Percentiles rank a stretch among this genome's conserved stretches.
phyloP scores from a whole-genome alignment of 2,329 filamentous ascomycete species.

The Penicillium italicum region DNA sequence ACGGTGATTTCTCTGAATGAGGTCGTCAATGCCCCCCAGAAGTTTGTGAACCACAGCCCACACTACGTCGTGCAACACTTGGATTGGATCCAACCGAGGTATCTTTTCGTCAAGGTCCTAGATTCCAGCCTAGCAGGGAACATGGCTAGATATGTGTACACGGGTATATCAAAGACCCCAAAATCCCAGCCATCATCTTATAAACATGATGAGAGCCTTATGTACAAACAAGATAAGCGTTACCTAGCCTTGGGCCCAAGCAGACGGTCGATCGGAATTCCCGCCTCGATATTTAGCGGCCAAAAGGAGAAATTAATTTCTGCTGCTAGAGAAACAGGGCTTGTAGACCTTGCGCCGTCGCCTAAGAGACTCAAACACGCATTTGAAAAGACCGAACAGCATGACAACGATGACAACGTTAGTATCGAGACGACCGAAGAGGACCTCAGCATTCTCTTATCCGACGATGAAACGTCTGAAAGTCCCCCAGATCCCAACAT shows the following conservation, averaged over 20 bases:
- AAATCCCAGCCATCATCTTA: background rate
- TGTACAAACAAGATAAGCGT: constrained; percentile 39
- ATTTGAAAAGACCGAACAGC: background rate
- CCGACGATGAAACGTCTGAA: constrained; percentile 22
- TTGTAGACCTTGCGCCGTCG: background rate
- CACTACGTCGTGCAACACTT: constrained; percentile 70
- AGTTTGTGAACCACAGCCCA: constrained; percentile 56
- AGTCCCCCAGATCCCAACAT: background rate
- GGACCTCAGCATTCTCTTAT: constrained; percentile 45
- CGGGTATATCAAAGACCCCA: background rate
- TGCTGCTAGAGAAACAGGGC: constrained; percentile 23
- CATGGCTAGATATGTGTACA: background rate
- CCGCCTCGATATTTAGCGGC: constrained; percentile 50
- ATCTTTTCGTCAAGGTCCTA: constrained; percentile 62
- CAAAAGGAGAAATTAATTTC: constrained; percentile 35
- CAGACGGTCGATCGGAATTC: constrained; percentile 46
- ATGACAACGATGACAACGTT: constrained; percentile 25
- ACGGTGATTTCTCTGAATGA: constrained; percentile 74
- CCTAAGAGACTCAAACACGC: constrained; percentile 1
- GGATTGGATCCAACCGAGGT: constrained; percentile 88
- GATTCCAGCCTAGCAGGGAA: background rate
- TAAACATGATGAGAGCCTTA: background rate
- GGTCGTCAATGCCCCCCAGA: constrained; percentile 67
- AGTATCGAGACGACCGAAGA: constrained; percentile 51
- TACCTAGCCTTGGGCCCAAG: constrained; percentile 42